Conservation (phyloP, 2,329 filamentous ascomycete species). For the Gyromitra esculenta region DNA sequence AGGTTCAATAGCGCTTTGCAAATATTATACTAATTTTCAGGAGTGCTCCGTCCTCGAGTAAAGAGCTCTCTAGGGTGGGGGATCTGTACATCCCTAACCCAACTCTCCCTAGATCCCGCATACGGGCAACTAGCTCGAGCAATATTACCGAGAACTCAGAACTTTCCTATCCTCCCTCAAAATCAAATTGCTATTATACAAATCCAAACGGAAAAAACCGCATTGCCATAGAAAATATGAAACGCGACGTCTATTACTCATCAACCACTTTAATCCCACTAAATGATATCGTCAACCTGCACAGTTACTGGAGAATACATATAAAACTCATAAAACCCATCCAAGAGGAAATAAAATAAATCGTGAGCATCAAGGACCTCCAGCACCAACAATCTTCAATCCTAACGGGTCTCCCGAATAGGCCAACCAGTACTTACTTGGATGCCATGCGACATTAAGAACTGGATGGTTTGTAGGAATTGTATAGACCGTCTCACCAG, state of each 20-base stretch:
- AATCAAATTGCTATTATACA: neutral
- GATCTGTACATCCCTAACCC: too few relatives aligned
- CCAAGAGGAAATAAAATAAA: neutral
- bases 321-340: neutral
- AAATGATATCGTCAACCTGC: neutral
- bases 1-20: too few relatives aligned
- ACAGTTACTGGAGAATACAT: slow-evolving; percentile 3
- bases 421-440: slow-evolving; percentile 58
- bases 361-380: slow-evolving; percentile 23
- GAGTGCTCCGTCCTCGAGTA: neutral
- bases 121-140: neutral
- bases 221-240: neutral
- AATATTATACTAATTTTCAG: too few relatives aligned
- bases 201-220: neutral
- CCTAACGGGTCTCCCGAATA: slow-evolving; percentile 58
- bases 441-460: slow-evolving; percentile 58
- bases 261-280: neutral
- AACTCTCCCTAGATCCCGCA: neutral
- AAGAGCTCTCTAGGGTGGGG: neutral
- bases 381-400: slow-evolving; percentile 55
- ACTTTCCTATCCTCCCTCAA: neutral
- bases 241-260: slow-evolving; percentile 12
- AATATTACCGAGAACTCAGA: neutral
- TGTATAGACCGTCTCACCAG: slow-evolving; percentile 58
- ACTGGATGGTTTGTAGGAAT: slow-evolving; percentile 58